Evolutionary conservation across 2,329 filamentous ascomycete species (phyloP).

Genomic region (Amphichorda felina): DNA sequence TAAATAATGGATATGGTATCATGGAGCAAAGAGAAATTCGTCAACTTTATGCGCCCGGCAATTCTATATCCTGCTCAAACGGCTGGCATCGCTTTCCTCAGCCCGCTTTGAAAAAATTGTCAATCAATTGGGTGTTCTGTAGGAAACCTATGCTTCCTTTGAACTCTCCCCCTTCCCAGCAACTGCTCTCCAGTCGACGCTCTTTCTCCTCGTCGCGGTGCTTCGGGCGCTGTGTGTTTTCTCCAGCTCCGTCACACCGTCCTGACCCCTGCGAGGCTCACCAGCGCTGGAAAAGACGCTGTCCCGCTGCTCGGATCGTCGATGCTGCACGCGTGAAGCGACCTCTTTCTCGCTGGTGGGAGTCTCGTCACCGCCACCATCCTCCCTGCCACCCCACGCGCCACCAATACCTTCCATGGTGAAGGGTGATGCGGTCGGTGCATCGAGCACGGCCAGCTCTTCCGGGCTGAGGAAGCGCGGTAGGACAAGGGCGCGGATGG

Average conservation of each 20-base stretch:
- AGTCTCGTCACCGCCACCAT: slow-evolving; percentile 4
- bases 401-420: slow-evolving; percentile 68
- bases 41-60: no score
- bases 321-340: background rate
- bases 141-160: background rate
- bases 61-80: no score
- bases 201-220: slow-evolving; percentile 15
- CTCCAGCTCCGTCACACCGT: no score
- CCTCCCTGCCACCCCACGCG: slow-evolving; percentile 31
- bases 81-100: no score
- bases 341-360: background rate
- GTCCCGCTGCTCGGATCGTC: slow-evolving; percentile 6
- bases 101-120: no score
- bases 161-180: background rate
- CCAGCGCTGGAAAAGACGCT: slow-evolving; percentile 9
- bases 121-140: no score
- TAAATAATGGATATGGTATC: no score
- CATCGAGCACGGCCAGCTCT: slow-evolving; percentile 55
- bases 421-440: slow-evolving; percentile 62
- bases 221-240: slow-evolving; percentile 12
- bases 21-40: no score
- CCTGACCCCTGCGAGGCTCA: no score
- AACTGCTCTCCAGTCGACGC: slow-evolving; percentile 10
- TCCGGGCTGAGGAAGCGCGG: slow-evolving; percentile 46
- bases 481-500: slow-evolving; percentile 50